Evolutionary conservation across 2,329 filamentous ascomycete genomes (phyloP).

Genomic region (Dothiorella sarmentorum): DNA sequence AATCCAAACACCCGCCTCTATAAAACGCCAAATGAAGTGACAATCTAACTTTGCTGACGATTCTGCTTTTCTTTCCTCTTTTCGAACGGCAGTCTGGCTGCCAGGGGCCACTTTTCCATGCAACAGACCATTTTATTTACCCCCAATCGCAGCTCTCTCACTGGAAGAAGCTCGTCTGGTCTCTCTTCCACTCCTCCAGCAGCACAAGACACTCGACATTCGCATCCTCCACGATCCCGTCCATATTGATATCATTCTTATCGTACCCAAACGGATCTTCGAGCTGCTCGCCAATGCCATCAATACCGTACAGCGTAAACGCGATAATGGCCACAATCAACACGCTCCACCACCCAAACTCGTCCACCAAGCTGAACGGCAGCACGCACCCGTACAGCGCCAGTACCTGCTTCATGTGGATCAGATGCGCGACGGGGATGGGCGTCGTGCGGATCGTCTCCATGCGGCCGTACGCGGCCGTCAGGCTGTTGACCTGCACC

Average conservation of each 20-base stretch:
- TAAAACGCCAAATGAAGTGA: not conserved
- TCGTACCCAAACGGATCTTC: constrained; percentile 66
- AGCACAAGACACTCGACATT: constrained; percentile 57
- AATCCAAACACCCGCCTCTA: not conserved
- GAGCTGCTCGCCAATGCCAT: constrained; percentile 60
- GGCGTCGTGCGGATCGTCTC: constrained; percentile 64
- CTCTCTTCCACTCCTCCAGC: constrained; percentile 55
- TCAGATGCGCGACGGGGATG: constrained; percentile 62
- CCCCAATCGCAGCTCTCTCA: not conserved
- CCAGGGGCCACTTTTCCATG: not conserved
- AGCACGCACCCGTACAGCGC: constrained; percentile 59
- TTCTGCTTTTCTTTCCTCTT: not conserved
- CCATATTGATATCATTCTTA: constrained; percentile 65
- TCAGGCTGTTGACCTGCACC: constrained; percentile 54
- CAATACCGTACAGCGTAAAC: constrained; percentile 63
- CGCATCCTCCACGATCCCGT: constrained; percentile 61
- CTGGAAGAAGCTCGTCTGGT: constrained; percentile 17
- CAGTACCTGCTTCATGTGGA: constrained; percentile 63
- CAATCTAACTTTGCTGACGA: not conserved
- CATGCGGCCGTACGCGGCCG: constrained; percentile 60
- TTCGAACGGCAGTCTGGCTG: no score
- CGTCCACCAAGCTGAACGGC: constrained; percentile 61
- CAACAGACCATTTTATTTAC: not conserved
- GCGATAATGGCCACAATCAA: constrained; percentile 58
- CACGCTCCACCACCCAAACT: constrained; percentile 62